Evolutionary conservation across 371 early-diverging fungal genomes (phyloP), one percentile per base, ranked within the genome.

Genomic region (Haplosporangium sp.): DNA sequence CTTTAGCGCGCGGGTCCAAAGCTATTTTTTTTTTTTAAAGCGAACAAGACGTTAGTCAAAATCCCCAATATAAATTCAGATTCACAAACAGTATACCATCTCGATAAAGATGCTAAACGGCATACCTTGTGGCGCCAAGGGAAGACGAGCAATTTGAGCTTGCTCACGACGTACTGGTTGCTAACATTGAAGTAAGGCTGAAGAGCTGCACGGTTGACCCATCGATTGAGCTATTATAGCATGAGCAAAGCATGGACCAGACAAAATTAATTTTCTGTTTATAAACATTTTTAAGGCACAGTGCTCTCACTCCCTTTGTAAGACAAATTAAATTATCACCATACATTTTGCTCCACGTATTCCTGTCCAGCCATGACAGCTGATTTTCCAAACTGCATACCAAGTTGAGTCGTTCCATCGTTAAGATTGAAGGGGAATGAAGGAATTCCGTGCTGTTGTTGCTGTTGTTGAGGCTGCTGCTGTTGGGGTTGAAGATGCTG

Each of bases 171-270:
- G 76, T 98, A 99, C 27, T 89, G 84, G 85, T 99, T 98, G 82
- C 93, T 95, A 59, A 99, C 98, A 75, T 98, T 95, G 82, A 99
- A 99, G 86, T 99, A 99, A 69, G 93, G 94, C 85, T 95, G 94
- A 56, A 99, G 85, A 67, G 90, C 91, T 20, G 91, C 89, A 79
- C 97, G 87, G 79, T 95, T 94, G 42, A 98, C 88, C 86, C 92
- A 96, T 72, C 93, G 90, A 61, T 90, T 91, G 66, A 96, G 88
- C 96, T 95, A 83, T 37, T 20, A 58, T 19, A n/a, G 13, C 71
- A 11, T 3, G 19, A 40, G 59, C 45, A 61, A 45, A 69, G 42
- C 53, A 44, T 57, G 19, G 34, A n/a, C 10, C 27, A 8, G 50
- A 50, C 15, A 50, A n/a, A 50, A 73, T 38, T 38, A 42, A 52